Percentiles rank a stretch among this genome's conserved stretches.
These are phyloP conservation scores for Xerocomus spinulosus DNA, from an alignment of 768 basidiomycete species.

Conservation along the genomic window DNA sequence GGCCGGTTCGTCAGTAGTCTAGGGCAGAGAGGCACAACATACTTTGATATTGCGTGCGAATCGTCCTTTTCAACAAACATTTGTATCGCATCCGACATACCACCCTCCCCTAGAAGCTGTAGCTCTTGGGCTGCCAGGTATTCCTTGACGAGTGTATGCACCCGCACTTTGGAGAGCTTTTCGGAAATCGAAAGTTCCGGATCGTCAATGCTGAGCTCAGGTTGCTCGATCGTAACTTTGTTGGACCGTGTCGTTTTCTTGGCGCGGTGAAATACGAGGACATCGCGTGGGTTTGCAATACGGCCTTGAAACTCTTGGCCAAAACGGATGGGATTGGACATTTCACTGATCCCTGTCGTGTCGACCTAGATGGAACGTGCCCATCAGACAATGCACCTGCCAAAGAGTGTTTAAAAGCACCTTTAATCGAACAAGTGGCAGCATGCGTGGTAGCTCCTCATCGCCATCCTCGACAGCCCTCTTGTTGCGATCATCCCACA, in stretches of 20 bases:
- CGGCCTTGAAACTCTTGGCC: slow-evolving; percentile 91
- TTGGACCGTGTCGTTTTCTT: slow-evolving; percentile 46
- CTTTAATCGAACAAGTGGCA: slow-evolving; percentile 85
- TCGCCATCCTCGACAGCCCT: slow-evolving; percentile 57
- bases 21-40: slow-evolving; percentile 27
- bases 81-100: slow-evolving; percentile 92
- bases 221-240: slow-evolving; percentile 70
- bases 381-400: neutral
- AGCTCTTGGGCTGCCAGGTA: slow-evolving; percentile 91
- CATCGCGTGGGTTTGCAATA: slow-evolving; percentile 92
- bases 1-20: neutral
- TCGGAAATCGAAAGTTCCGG: slow-evolving; percentile 61
- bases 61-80: slow-evolving; percentile 98
- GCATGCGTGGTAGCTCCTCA: slow-evolving; percentile 60
- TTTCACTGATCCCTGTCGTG: slow-evolving; percentile 84
- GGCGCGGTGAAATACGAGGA: slow-evolving; percentile 84
- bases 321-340: slow-evolving; percentile 94
- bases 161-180: slow-evolving; percentile 75
- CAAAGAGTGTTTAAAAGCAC: slow-evolving; percentile 31
- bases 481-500: slow-evolving; percentile 24
- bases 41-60: slow-evolving; percentile 86
- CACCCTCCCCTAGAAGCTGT: slow-evolving; percentile 83
- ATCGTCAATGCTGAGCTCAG: slow-evolving; percentile 79
- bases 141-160: slow-evolving; percentile 86
- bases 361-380: slow-evolving; percentile 56